These are phyloP conservation scores for Apiospora koreana DNA, from an alignment of 2,329 filamentous ascomycete species.

Conservation along the genomic window DNA sequence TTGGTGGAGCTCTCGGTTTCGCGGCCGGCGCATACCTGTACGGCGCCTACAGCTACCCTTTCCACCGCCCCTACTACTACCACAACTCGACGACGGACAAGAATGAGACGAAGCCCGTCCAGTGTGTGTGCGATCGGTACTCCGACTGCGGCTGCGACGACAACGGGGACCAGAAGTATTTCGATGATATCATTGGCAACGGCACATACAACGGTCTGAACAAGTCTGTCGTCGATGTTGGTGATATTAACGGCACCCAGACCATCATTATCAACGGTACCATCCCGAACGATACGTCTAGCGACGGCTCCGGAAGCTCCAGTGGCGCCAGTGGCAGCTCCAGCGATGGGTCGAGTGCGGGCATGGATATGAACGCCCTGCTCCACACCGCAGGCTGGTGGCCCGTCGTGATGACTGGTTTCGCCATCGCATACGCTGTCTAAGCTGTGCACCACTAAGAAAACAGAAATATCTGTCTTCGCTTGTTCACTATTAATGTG, in stretches of 20 bases:
- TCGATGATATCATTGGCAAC: constrained; percentile 65
- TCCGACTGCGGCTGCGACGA: constrained; percentile 60
- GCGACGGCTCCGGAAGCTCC: constrained; percentile 36
- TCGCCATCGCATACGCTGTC: constrained; percentile 44
- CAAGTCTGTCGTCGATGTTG: constrained; percentile 62
- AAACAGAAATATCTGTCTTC: constrained; percentile 1
- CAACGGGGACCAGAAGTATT: constrained; percentile 61
- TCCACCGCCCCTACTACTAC: constrained; percentile 47
- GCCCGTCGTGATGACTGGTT: constrained; percentile 47
- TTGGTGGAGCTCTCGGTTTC: constrained; percentile 50
- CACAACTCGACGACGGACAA: constrained; percentile 50
- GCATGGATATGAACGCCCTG: constrained; percentile 31
- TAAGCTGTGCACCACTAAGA: constrained; percentile 26
- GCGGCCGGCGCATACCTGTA: constrained; percentile 61
- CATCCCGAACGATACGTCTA: constrained; percentile 66
- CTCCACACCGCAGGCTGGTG: constrained; percentile 48
- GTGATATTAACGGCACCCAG: constrained; percentile 60
- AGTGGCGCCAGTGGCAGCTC: constrained; percentile 38
- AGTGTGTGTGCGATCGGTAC: constrained; percentile 60
- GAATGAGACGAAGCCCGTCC: constrained; percentile 62
- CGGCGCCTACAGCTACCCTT: constrained; percentile 55
- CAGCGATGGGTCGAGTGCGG: constrained; percentile 41
- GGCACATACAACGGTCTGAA: constrained; percentile 62
- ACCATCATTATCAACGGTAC: constrained; percentile 77
- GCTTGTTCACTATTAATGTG: constrained; percentile 9